Evolutionary conservation across 2,329 filamentous ascomycete species (phyloP), one percentile per base, ranked within the genome.

Genomic region (Phialemonium atrogriseum): DNA sequence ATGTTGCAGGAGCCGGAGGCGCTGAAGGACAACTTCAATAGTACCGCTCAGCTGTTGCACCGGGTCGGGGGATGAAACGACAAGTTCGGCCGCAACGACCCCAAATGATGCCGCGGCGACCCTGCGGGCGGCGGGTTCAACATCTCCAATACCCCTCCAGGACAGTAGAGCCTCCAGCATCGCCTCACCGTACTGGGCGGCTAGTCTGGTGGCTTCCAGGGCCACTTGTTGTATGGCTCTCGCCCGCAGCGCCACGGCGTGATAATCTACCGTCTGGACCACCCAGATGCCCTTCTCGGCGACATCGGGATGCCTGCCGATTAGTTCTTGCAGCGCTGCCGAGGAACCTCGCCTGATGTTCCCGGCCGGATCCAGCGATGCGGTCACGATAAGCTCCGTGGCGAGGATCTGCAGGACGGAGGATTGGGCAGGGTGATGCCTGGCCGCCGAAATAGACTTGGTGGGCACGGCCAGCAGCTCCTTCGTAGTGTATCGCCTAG

Each of bases 301-400:
- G 0, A 74, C 87, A 46, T 95, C 80, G 0, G 91, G 89, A 56
- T 98, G 89, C 8, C 91, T 77, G 9, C 91, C 91, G 37, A 96
- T 82, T 10, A 98, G 68, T 52, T 98, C 91, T 51, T 98, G 91
- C 22, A 98, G 62, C 3, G 91, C 91, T 25, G 91, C 91, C 16
- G 91, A 96, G 18, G 89, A 81, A 4, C 89, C 91, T 43, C 91
- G 76, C 32, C 91, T 73, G 45, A 98, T 94, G 45, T 98, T 98
- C 4, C 91, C 91, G 9, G 85, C 80, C 2, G 89, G 80, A 50
- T 98, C 91, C 6, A 95, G 67, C 40, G 81, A 91, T 5, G 85
- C 87, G 2, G 85, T 77, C 10, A 83, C 75, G 1, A 94, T 73
- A 10, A 98, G 68, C 47, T 94, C 81, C 1, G 80, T 81, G 1